Evolutionary conservation across 2,329 filamentous ascomycete genomes (phyloP).

Genomic region (Westerdykella aurantiaca): DNA sequence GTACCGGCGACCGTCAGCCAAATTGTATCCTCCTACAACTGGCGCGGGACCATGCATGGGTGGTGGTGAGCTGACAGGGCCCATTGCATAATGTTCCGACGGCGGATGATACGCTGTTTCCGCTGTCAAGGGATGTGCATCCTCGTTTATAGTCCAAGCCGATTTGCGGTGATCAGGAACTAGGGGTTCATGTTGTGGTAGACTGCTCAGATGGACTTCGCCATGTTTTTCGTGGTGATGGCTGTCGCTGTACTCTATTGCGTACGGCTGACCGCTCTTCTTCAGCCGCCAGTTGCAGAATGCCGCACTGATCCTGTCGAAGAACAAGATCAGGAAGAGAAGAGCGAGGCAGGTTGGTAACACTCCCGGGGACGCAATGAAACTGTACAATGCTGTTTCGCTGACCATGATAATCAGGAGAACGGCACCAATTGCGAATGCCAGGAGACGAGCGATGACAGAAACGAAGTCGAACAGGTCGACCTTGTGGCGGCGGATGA

Average conservation of each 20-base stretch:
- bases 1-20: constrained; percentile 1
- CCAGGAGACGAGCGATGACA: constrained; percentile 25
- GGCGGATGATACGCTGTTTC: constrained; percentile 14
- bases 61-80: constrained; percentile 15
- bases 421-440: constrained; percentile 20
- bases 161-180: constrained; percentile 16
- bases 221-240: constrained; percentile 15
- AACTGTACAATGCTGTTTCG: constrained; percentile 14
- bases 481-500: constrained; percentile 37
- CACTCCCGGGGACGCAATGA: constrained; percentile 29
- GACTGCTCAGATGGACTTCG: constrained; percentile 9
- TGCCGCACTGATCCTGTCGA: constrained; percentile 27
- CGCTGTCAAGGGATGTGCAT: constrained; percentile 9
- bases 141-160: constrained; percentile 18
- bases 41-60: neutral
- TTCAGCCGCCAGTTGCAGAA: constrained; percentile 27
- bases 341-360: constrained; percentile 33
- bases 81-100: constrained; percentile 14
- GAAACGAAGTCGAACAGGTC: constrained; percentile 39
- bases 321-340: constrained; percentile 28
- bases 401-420: constrained; percentile 29
- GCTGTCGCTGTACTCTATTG: constrained; percentile 22
- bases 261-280: constrained; percentile 28
- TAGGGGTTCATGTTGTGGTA: constrained; percentile 9
- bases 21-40: neutral